phyloP scores from a whole-genome alignment of 2,329 filamentous ascomycete genomes.

The Phialophora tarda region DNA sequence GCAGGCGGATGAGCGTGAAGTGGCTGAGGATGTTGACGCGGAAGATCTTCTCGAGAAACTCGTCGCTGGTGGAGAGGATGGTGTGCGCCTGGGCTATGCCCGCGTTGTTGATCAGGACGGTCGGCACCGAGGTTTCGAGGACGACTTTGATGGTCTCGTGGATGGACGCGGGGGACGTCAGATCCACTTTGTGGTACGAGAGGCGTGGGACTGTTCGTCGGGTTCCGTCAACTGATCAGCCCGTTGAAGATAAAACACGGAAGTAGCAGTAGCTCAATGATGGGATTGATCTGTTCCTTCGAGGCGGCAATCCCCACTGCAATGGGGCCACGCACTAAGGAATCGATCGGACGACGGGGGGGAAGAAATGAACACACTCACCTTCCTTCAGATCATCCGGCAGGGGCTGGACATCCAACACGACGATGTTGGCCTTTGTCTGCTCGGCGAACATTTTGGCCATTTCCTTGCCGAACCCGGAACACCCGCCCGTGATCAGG shows the following conservation, averaged over 20 bases:
- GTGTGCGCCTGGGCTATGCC: constrained; percentile 65
- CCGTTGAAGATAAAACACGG: too few species aligned
- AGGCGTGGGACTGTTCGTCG: constrained; percentile 24
- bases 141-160: constrained; percentile 60
- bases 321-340: not conserved
- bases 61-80: constrained; percentile 64
- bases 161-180: constrained; percentile 64
- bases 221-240: too few species aligned
- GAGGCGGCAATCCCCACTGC: not conserved
- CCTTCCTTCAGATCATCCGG: constrained; percentile 36
- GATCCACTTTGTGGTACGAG: constrained; percentile 53
- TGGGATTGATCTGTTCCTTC: not conserved
- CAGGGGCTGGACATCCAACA: constrained; percentile 66
- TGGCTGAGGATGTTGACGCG: constrained; percentile 72
- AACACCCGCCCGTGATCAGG: constrained; percentile 63
- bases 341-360: not conserved
- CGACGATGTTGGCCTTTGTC: constrained; percentile 68
- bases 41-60: constrained; percentile 69
- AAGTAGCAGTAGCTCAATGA: too few species aligned
- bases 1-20: constrained; percentile 68
- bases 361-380: constrained; percentile 14
- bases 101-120: constrained; percentile 74
- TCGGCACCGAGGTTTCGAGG: constrained; percentile 56
- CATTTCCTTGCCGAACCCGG: constrained; percentile 72
- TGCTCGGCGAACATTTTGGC: constrained; percentile 68